Evolutionary conservation across 2,329 filamentous ascomycete genomes (phyloP).

Genomic region (Trichoderma pleuroti): DNA sequence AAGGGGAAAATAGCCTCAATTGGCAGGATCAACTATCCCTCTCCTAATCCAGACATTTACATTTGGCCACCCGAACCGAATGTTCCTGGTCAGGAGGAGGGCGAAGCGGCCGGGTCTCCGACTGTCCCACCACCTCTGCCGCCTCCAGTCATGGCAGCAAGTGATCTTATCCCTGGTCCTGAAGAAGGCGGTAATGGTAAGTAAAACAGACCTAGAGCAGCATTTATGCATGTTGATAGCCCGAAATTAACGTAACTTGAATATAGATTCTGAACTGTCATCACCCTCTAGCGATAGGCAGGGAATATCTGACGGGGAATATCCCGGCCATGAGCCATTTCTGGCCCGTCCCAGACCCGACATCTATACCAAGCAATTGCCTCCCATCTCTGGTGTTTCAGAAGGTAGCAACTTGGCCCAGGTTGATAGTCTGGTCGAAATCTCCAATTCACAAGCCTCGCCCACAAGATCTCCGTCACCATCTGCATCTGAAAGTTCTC

Average conservation of each 20-base stretch:
- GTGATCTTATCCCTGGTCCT: fast-evolving
- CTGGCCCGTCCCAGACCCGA: background rate
- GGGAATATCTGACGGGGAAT: background rate
- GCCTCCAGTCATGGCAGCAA: background rate
- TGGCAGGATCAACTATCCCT: background rate
- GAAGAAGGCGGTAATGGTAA: background rate
- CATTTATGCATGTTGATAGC: background rate
- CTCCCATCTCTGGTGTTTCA: background rate
- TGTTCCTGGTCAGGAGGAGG: background rate
- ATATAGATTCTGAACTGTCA: background rate
- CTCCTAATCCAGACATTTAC: background rate
- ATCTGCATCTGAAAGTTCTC: too few species aligned
- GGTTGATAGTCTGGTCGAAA: background rate
- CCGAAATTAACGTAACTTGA: background rate
- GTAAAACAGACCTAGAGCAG: background rate
- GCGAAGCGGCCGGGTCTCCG: fast-evolving
- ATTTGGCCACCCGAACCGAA: background rate
- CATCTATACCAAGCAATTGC: background rate
- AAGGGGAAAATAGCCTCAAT: background rate
- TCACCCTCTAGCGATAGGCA: background rate
- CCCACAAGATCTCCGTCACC: too few species aligned
- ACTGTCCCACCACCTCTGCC: background rate
- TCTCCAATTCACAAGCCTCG: background rate
- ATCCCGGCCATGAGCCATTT: background rate
- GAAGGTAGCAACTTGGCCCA: background rate